phyloP scores from a whole-genome alignment of 441 rosid genomes.

The Brassica balearica region DNA sequence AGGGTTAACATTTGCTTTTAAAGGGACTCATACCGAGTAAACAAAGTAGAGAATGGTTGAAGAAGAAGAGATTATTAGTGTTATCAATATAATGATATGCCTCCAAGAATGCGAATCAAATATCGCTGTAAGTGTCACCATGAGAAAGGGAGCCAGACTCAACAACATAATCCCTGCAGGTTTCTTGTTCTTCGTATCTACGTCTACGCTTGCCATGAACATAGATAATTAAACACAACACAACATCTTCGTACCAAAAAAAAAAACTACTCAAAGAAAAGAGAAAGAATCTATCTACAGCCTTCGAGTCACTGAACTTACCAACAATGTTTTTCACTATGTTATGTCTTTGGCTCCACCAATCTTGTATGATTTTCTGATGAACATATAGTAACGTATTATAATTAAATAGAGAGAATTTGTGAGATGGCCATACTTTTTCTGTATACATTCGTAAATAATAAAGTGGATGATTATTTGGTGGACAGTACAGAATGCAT shows the following conservation, averaged over 20 bases:
- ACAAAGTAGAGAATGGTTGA: conserved; percentile 31
- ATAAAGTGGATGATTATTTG: neutral
- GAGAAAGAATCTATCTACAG: neutral
- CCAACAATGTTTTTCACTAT: conserved; percentile 38
- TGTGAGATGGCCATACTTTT: neutral
- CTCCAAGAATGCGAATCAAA: conserved; percentile 25
- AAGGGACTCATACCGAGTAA: conserved; percentile 34
- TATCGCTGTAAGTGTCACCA: conserved; percentile 33
- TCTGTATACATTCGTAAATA: neutral
- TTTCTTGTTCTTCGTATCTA: conserved; percentile 34
- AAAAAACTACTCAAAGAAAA: neutral
- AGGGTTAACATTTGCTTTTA: neutral
- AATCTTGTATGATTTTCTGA: neutral
- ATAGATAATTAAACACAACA: conserved; percentile 5
- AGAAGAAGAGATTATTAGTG: conserved; percentile 24
- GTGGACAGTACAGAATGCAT: neutral
- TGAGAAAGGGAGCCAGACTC: conserved; percentile 3
- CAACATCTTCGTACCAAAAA: conserved; percentile 18
- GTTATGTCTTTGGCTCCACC: conserved; percentile 9
- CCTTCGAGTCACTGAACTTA: conserved; percentile 18
- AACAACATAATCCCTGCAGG: conserved; percentile 33
- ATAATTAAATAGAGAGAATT: neutral
- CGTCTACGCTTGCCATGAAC: conserved; percentile 28
- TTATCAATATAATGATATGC: conserved; percentile 11
- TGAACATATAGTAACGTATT: neutral